Evolutionary conservation across 192 early-diverging fungal species (phyloP), one percentile per base, ranked within the genome.

Genomic region (Umbelopsis sp.): DNA sequence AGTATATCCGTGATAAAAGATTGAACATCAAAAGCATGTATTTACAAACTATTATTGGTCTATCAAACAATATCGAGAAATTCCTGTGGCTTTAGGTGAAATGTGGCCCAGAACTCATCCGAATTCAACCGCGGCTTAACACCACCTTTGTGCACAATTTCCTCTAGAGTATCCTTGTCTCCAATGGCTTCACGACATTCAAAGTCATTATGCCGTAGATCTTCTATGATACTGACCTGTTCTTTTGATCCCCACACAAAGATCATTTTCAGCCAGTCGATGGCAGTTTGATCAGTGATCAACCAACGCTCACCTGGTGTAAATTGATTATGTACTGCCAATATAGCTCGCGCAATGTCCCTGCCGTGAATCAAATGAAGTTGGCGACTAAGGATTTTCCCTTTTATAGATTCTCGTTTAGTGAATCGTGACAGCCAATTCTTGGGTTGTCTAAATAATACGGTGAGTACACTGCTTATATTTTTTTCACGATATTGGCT

Each of bases 341-440:
- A 16, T 36, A 87, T 77, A 2, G 86, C 82, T 5, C 84, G 71
- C 4, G 89, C 89, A 0, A 89, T 86, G 72, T 91, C 89, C 14
- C 71, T 62, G 0, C 88, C 88, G 66, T 89, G 88, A 44, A 91
- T 83, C 22, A 89, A 66, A 72, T 89, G 87, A 1, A 89, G 34
- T 36, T 82, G 83, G 6, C 81, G 74, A 38, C 73, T 49, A 32
- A 74, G 50, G 26, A 76, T 29, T 59, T 79, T 81, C 14, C 17
- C 45, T 5, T 65, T 47, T 11, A 83, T 43, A 0, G 62, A 69
- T 20, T 81, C 81, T 0, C 66, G 69, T 16, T 81, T 68, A 14
- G 78, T 80, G 29, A 89, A 79, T 43, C 89, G 86, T 11, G 66
- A 10, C 12, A 89, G 76, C 84, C 89, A 91, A 53, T 83, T 81